These are phyloP conservation scores for Medicago ruthenica DNA, from an alignment of 306 rosid species.

Conservation along the genomic window DNA sequence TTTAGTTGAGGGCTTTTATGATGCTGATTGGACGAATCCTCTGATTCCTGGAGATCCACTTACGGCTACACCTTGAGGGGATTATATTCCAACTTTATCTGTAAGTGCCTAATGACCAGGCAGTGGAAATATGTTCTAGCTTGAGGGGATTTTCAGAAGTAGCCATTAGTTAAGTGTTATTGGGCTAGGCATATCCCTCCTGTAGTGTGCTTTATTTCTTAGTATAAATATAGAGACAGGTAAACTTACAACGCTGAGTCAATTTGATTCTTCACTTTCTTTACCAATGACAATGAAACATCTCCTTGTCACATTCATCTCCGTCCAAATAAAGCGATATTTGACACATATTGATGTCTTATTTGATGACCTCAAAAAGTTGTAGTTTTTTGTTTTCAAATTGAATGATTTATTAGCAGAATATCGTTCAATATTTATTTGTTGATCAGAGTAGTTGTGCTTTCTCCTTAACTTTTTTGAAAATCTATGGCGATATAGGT, in stretches of 20 bases:
- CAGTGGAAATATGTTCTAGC: neutral
- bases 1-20: too few species aligned
- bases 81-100: neutral
- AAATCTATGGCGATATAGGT: constrained; percentile 10
- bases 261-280: constrained; percentile 7
- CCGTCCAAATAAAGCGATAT: neutral
- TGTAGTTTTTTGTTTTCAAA: neutral
- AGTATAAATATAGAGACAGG: constrained; percentile 11
- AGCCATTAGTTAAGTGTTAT: constrained; percentile 2
- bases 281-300: neutral
- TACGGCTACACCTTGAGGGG: neutral
- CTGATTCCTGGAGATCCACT: neutral
- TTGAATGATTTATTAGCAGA: constrained; percentile 19
- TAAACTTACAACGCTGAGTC: neutral
- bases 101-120: too few species aligned
- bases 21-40: neutral
- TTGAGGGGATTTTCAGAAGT: constrained; percentile 2
- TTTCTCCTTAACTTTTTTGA: constrained; percentile 18
- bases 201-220: constrained; percentile 13
- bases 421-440: constrained; percentile 24
- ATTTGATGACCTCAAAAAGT: constrained; percentile 27
- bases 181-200: constrained; percentile 26
- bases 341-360: neutral
- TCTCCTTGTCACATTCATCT: neutral
- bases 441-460: constrained; percentile 17